phyloP scores from a whole-genome alignment of 2,329 filamentous ascomycete species.

The Exophiala xenobiotica region DNA sequence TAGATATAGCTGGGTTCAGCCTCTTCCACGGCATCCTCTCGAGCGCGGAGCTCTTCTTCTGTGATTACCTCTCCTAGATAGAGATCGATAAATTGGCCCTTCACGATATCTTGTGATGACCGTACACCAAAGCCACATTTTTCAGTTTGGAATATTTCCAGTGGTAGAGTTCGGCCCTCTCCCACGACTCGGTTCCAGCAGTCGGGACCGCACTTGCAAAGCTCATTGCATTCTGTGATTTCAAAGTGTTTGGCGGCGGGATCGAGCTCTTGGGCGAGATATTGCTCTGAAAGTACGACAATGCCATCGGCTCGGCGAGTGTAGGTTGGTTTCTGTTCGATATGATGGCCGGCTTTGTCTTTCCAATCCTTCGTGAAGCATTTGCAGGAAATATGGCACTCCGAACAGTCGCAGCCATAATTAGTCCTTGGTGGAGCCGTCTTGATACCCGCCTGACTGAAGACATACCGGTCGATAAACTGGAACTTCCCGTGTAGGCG shows the following conservation, averaged over 20 bases:
- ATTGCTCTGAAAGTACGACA: conserved; percentile 26
- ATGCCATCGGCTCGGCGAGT: conserved; percentile 20
- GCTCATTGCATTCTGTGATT: conserved; percentile 44
- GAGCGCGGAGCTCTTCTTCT: conserved; percentile 36
- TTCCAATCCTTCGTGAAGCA: conserved; percentile 22
- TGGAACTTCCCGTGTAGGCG: conserved; percentile 31
- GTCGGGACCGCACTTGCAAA: conserved; percentile 37
- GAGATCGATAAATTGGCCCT: conserved; percentile 47
- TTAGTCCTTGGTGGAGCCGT: conserved; percentile 15
- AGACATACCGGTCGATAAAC: conserved; percentile 27
- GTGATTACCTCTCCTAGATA: conserved; percentile 49
- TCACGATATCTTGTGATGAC: conserved; percentile 37
- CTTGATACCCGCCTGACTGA: conserved; percentile 18
- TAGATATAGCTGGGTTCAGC: conserved; percentile 44
- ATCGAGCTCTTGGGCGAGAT: conserved; percentile 17
- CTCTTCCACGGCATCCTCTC: conserved; percentile 36
- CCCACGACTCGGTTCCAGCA: conserved; percentile 47
- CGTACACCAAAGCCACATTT: conserved; percentile 46
- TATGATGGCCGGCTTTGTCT: conserved; percentile 8
- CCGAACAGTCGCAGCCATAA: conserved; percentile 20
- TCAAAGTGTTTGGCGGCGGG: conserved; percentile 12
- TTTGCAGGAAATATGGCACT: conserved; percentile 17
- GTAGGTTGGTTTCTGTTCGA: conserved; percentile 15
- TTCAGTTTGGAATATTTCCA: conserved; percentile 46
- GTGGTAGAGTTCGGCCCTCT: conserved; percentile 38